Evolutionary conservation across 148 eudicot species (phyloP), one percentile per base, ranked within the genome.

Genomic region (Polygonum maritimum): DNA sequence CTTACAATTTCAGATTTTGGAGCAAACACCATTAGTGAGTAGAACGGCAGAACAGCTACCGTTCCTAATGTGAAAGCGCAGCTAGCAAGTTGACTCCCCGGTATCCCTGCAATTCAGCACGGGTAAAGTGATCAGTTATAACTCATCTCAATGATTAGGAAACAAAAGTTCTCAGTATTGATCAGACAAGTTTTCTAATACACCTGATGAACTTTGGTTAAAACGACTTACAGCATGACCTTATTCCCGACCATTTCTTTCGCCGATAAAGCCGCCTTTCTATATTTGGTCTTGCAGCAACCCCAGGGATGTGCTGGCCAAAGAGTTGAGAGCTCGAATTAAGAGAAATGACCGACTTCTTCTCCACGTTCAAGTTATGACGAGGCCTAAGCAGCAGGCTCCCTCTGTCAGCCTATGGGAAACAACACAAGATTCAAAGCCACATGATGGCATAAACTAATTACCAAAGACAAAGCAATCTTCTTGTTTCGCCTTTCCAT

Each of bases 1-100:
- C 81, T 82, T 87, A 92, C 97, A 69, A 92, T 76, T 81, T 90
- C 88, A 78, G 98, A 87, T 83, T 80, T 88, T 55, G 98, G 98
- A 85, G 97, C 97, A 76, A 85, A 84, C 74, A 94, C 88, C 98
- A 94, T 94, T 74, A 90, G 89, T 49, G 93, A 87, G 83, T 94
- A 94, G 75, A 92, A 90, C 31, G 98, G 98, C 75, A 94, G 93
- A 69, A 94, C 97, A 41, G 93, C 97, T 51, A 82, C 91, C 1
- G 98, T 94, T 76, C 97, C 98, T 38, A 86, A 58, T 36, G 98
- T 94, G 67, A 94, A 94, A 73, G 81, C 91, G 80, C 76, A 82
- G 77, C 84, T 85, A 41, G 92, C 98, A 74, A 94, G 79, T 38
- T 67, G 44, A 67, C 45, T 11, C 71, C 71, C 71, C 36, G 7